phyloP scores from a whole-genome alignment of 2,329 filamentous ascomycete genomes.

The Neoascochyta sp. region DNA sequence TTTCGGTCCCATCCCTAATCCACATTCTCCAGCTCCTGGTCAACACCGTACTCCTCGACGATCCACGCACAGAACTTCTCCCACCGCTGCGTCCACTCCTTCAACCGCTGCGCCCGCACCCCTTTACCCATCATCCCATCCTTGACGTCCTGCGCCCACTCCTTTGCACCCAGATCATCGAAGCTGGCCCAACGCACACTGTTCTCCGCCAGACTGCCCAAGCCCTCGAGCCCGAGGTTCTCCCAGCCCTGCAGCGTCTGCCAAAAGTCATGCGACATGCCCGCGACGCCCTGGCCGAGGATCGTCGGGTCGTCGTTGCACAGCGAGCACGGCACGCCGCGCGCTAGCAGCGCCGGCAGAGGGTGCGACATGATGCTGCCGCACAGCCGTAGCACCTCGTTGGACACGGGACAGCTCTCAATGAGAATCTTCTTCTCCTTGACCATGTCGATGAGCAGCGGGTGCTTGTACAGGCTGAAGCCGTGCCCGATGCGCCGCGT shows the following conservation, averaged over 20 bases:
- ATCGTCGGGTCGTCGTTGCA: conserved; percentile 91
- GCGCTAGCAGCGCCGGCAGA: conserved; percentile 76
- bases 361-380: conserved; percentile 74
- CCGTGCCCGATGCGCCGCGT: conserved; percentile 87
- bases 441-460: conserved; percentile 80
- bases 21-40: conserved; percentile 48
- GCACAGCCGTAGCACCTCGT: conserved; percentile 79
- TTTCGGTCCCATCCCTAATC: conserved; percentile 16
- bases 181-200: conserved; percentile 87
- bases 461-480: conserved; percentile 87
- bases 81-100: conserved; percentile 77
- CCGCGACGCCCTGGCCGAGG: conserved; percentile 74
- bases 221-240: conserved; percentile 80
- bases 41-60: conserved; percentile 66
- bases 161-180: conserved; percentile 68
- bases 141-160: conserved; percentile 70
- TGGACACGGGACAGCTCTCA: conserved; percentile 87
- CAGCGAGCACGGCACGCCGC: conserved; percentile 78
- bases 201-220: conserved; percentile 87
- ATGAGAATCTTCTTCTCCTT: conserved; percentile 84
- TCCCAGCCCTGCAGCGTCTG: conserved; percentile 88
- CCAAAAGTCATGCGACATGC: conserved; percentile 92
- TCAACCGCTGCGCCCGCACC: conserved; percentile 66
- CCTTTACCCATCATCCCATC: conserved; percentile 70
- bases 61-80: conserved; percentile 91